A percentile compares a stretch with the other conserved stretches of the same genome.
Conservation (phyloP, 1,139 yeast genomes). For the Taiozyma onychis region DNA sequence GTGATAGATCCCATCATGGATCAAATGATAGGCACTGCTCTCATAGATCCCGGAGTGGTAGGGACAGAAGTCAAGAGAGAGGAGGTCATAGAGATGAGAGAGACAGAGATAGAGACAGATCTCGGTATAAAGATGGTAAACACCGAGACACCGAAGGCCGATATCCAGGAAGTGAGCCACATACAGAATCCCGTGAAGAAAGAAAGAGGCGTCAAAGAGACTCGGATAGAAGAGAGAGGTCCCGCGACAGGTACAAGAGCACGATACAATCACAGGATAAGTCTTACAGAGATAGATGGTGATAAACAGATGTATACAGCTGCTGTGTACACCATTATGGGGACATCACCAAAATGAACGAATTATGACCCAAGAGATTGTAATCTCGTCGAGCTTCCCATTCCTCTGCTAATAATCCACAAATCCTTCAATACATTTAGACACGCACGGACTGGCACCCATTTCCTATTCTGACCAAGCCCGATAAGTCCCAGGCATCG, state of each 20-base stretch:
- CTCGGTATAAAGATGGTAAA: background rate
- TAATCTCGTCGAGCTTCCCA: background rate
- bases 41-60: conserved; percentile 2
- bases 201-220: background rate
- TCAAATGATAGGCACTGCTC: background rate
- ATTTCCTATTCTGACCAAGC: background rate
- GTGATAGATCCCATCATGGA: background rate
- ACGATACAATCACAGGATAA: too few relatives aligned
- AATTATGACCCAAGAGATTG: background rate
- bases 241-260: background rate
- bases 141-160: conserved; percentile 1
- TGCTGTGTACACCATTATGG: background rate
- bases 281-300: background rate
- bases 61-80: background rate
- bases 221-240: background rate
- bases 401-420: too few relatives aligned
- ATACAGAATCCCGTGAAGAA: background rate
- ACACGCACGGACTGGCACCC: background rate
- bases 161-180: background rate
- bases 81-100: too few relatives aligned
- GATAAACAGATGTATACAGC: background rate
- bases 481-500: background rate
- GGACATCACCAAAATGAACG: background rate
- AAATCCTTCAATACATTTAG: background rate
- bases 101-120: background rate